Evolutionary conservation across 2,329 filamentous ascomycete species (phyloP), one percentile per base, ranked within the genome.

Genomic region (Cladophialophora bantiana): DNA sequence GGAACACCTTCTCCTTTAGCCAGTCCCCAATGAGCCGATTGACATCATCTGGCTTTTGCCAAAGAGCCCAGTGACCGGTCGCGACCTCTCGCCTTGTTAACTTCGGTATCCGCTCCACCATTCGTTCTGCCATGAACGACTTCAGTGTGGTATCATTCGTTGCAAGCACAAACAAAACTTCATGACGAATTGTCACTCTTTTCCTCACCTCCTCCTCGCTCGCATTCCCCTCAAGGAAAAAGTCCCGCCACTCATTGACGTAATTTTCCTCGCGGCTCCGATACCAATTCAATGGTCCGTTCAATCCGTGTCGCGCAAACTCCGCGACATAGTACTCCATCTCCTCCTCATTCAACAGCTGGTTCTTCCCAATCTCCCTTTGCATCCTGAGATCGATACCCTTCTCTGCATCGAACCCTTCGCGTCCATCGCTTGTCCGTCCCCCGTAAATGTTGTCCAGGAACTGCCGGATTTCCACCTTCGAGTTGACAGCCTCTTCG

Each of bases 21-120:
- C 93, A 97, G 64, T 85, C 82, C 63, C 81, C 83, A 72, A 97
- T 83, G 67, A 88, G 81, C 59, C 75, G 77, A 78, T 97, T 97
- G 2, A 92, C 86, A 73, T 90, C 86, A 20, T 83, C 85, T 0
- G 90, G 84, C 69, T 86, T 86, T 82, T 97, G 87, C 82, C 88
- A 89, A 75, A 96, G 79, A 55, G 89, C 91, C 94, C 94, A 98
- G 79, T 98, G 95, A 18, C 84, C 82, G 0, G 90, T 84, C 40
- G 88, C 78, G 63, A 97, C 89, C 76, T 91, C 86, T 7, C 80
- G 84, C 67, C 84, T 83, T 5, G 86, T 90, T 74, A 96, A 78
- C 56, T 88, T 84, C 1, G 86, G 80, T 31, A 72, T 69, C 2
- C 63, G 55, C 70, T 83, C 81, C 20, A 88, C 88, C 92, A 97